Evolutionary conservation across 2,329 filamentous ascomycete genomes (phyloP).

Genomic region (Microdochium trichocladiopsis): DNA sequence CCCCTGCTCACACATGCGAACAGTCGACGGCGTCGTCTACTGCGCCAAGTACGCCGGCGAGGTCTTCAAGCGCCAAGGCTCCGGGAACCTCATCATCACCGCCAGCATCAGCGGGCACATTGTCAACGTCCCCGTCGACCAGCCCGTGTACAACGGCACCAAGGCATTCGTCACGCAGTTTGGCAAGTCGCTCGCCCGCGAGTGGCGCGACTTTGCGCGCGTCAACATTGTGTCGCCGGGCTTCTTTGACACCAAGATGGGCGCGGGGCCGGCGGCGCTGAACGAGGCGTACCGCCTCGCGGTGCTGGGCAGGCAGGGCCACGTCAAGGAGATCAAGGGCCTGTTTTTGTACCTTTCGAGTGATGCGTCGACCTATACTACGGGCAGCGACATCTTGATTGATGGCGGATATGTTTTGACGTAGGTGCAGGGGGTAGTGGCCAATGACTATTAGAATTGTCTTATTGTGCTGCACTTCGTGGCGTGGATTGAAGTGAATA

Average conservation of each 20-base stretch:
- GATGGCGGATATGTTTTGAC: slow-evolving; percentile 25
- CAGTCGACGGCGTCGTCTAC: slow-evolving; percentile 37
- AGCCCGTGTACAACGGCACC: slow-evolving; percentile 48
- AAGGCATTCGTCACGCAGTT: slow-evolving; percentile 51
- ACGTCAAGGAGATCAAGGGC: slow-evolving; percentile 60
- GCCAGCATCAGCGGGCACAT: slow-evolving; percentile 36
- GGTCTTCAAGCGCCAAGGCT: slow-evolving; percentile 33
- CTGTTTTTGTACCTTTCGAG: slow-evolving; percentile 46
- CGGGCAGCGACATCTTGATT: slow-evolving; percentile 39
- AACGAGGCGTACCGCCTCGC: slow-evolving; percentile 44
- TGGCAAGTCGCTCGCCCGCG: slow-evolving; percentile 45
- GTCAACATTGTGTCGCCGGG: slow-evolving; percentile 48
- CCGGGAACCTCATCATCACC: slow-evolving; percentile 44
- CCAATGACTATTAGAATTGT: no score
- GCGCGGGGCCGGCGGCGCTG: slow-evolving; percentile 30
- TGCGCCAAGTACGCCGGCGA: slow-evolving; percentile 35
- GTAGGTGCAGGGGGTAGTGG: no score
- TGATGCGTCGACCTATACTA: slow-evolving; percentile 42
- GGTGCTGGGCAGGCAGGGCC: slow-evolving; percentile 46
- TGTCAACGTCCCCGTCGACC: slow-evolving; percentile 44
- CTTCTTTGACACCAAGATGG: slow-evolving; percentile 50
- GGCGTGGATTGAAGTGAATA: no score
- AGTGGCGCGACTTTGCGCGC: slow-evolving; percentile 50
- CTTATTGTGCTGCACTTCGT: no score
- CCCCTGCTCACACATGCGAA: not conserved